These are phyloP conservation scores for Spiraea crenata DNA, from an alignment of 331 rosid genomes.

Conservation along the genomic window DNA sequence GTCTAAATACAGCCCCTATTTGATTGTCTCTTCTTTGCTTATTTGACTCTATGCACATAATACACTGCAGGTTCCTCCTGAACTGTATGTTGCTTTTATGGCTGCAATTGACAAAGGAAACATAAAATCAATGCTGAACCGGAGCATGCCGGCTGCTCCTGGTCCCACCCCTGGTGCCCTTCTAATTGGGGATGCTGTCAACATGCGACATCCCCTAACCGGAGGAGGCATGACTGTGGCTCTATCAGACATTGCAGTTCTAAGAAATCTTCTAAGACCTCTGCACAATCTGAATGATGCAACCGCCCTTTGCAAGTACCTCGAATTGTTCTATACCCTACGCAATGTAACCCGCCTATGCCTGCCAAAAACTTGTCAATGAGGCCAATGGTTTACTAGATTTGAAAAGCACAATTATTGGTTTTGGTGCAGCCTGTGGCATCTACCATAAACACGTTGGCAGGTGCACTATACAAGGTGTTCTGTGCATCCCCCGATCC, in stretches of 20 bases:
- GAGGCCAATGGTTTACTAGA: too few relatives aligned
- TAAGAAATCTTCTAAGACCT: constrained; percentile 16
- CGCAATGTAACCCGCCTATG: constrained; percentile 12
- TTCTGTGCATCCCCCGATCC: constrained; percentile 23
- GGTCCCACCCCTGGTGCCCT: constrained; percentile 13
- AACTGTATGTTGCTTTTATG: constrained; percentile 9
- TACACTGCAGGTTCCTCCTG: constrained; percentile 12
- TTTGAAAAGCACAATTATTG: too few relatives aligned
- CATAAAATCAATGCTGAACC: constrained; percentile 14
- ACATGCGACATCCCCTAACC: constrained; percentile 22
- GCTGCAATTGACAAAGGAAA: constrained; percentile 15
- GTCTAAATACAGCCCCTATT: neutral
- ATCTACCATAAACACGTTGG: constrained; percentile 31
- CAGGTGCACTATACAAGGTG: constrained; percentile 23
- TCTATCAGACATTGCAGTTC: constrained; percentile 20
- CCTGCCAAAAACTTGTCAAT: neutral
- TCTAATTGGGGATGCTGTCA: constrained; percentile 22
- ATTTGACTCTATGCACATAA: neutral
- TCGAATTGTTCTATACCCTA: constrained; percentile 18
- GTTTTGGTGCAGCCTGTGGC: constrained; percentile 30
- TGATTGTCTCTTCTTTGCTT: neutral
- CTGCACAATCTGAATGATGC: constrained; percentile 22
- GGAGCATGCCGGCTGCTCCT: constrained; percentile 12
- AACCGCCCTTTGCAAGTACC: constrained; percentile 5
- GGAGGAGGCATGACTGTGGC: constrained; percentile 33